Conservation (phyloP, 495 filamentous ascomycete genomes). For the Penicillium salamii region DNA sequence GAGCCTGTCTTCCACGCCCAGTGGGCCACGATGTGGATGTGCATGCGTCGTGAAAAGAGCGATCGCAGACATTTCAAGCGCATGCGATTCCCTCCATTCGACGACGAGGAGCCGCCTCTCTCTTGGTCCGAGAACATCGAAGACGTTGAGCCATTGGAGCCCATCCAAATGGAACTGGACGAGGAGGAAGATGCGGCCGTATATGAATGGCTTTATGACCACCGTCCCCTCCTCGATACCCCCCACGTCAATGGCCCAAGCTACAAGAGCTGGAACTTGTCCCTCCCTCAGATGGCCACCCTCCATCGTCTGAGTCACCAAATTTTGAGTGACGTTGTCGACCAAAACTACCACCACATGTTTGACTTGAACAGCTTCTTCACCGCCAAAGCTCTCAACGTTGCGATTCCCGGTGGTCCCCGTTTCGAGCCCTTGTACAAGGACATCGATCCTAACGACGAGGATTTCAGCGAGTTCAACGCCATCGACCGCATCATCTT, state of each 20-base stretch:
- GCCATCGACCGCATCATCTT: conserved; percentile 99
- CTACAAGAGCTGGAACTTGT: conserved; percentile 94
- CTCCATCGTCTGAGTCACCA: conserved; percentile 90
- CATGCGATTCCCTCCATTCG: conserved; percentile 98
- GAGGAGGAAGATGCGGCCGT: conserved; percentile 91
- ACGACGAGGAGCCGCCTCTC: conserved; percentile 96
- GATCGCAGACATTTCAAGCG: conserved; percentile 96
- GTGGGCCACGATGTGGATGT: conserved; percentile 99
- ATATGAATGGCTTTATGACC: conserved; percentile 97
- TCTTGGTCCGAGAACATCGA: conserved; percentile 99
- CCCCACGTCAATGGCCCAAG: conserved; percentile 94
- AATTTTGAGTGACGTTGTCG: conserved; percentile 85
- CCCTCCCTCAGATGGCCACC: conserved; percentile 93
- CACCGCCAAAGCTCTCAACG: conserved; percentile 95
- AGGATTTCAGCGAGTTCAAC: conserved; percentile 99
- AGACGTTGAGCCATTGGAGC: conserved; percentile 95
- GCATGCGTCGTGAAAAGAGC: conserved; percentile 97
- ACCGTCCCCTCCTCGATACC: conserved; percentile 86
- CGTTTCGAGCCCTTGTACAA: conserved; percentile 98
- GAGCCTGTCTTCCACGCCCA: conserved; percentile 98
- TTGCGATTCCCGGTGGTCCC: conserved; percentile 94
- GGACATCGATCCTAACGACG: conserved; percentile 97
- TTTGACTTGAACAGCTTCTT: conserved; percentile 95
- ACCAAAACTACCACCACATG: conserved; percentile 98
- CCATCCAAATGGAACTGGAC: conserved; percentile 98